phyloP scores from a whole-genome alignment of 495 filamentous ascomycete species.

The Penicillium longicatenatum region DNA sequence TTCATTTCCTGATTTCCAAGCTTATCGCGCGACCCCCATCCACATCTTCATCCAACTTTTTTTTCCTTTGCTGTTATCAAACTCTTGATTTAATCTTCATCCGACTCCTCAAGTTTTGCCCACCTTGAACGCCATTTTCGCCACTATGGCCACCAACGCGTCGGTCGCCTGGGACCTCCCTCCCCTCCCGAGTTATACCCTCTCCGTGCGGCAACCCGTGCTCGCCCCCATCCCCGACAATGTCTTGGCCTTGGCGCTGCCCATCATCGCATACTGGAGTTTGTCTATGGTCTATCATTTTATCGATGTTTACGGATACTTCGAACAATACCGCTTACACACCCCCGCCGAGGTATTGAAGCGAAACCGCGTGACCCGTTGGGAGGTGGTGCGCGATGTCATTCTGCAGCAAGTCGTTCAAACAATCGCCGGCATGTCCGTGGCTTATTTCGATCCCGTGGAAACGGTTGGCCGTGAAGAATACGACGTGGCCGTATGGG shows the following conservation, averaged over 20 bases:
- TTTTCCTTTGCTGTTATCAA: background rate
- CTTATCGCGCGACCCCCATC: slow-evolving; percentile 4
- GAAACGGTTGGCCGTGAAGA: slow-evolving; percentile 73
- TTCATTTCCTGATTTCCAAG: slow-evolving; percentile 2
- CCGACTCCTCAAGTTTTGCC: background rate
- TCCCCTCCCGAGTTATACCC: slow-evolving; percentile 73
- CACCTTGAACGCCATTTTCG: slow-evolving; percentile 1
- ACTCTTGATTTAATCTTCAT: background rate
- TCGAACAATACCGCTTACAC: slow-evolving; percentile 86
- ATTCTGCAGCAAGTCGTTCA: slow-evolving; percentile 89
- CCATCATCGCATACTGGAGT: slow-evolving; percentile 86
- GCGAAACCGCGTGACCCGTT: slow-evolving; percentile 81
- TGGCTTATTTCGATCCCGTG: slow-evolving; percentile 64
- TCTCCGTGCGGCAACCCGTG: slow-evolving; percentile 66
- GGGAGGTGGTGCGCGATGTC: slow-evolving; percentile 83
- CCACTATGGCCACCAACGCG: slow-evolving; percentile 43
- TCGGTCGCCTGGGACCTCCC: slow-evolving; percentile 59
- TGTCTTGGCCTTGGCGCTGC: slow-evolving; percentile 69
- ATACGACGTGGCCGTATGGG: slow-evolving; percentile 83
- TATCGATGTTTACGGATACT: slow-evolving; percentile 78
- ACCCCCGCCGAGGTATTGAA: slow-evolving; percentile 85
- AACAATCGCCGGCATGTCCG: slow-evolving; percentile 60
- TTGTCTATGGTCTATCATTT: slow-evolving; percentile 85
- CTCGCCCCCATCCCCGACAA: slow-evolving; percentile 80
- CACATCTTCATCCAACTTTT: slow-evolving; percentile 3